Percentiles rank a stretch among this genome's conserved stretches.
Conservation (phyloP, 2,329 filamentous ascomycete species). For the Dothistroma pini region DNA sequence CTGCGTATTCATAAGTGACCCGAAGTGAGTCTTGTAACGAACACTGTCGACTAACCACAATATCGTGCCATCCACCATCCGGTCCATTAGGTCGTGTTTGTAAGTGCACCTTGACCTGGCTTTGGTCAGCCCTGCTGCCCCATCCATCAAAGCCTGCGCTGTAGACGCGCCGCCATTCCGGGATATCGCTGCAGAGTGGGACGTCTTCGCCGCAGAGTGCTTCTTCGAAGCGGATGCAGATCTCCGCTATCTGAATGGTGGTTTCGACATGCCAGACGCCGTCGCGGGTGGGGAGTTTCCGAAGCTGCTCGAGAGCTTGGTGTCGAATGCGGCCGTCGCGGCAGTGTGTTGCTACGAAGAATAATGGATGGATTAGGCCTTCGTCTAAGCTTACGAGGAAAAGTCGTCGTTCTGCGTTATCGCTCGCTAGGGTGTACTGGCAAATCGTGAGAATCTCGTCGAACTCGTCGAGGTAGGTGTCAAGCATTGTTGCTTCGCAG, state of each 20-base stretch:
- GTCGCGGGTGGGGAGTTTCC: slow-evolving; percentile 23
- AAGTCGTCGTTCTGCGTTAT: slow-evolving; percentile 27
- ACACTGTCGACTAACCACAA: slow-evolving; percentile 1
- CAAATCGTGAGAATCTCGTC: slow-evolving; percentile 33
- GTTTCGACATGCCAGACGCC: slow-evolving; percentile 32
- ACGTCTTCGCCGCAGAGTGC: slow-evolving; percentile 15
- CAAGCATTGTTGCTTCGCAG: slow-evolving; percentile 26
- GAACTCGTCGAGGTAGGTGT: slow-evolving; percentile 28
- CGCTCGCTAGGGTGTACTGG: slow-evolving; percentile 28
- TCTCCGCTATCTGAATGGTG: slow-evolving; percentile 24
- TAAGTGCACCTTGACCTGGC: slow-evolving; percentile 22
- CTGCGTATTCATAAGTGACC: not conserved
- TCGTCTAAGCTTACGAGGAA: slow-evolving; percentile 32
- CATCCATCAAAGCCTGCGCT: slow-evolving; percentile 25
- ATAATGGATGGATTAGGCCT: slow-evolving; percentile 30
- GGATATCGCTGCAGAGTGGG: slow-evolving; percentile 28
- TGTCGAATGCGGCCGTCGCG: slow-evolving; percentile 29
- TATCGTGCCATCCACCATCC: slow-evolving; percentile 31
- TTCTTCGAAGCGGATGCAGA: slow-evolving; percentile 28
- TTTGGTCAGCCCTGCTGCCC: slow-evolving; percentile 13
- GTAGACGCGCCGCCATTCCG: slow-evolving; percentile 32
- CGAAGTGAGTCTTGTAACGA: too few relatives aligned
- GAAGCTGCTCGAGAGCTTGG: slow-evolving; percentile 25
- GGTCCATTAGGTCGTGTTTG: slow-evolving; percentile 29
- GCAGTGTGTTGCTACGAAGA: slow-evolving; percentile 30